phyloP scores from a whole-genome alignment of 495 filamentous ascomycete species.

The Gamarada debralockiae region DNA sequence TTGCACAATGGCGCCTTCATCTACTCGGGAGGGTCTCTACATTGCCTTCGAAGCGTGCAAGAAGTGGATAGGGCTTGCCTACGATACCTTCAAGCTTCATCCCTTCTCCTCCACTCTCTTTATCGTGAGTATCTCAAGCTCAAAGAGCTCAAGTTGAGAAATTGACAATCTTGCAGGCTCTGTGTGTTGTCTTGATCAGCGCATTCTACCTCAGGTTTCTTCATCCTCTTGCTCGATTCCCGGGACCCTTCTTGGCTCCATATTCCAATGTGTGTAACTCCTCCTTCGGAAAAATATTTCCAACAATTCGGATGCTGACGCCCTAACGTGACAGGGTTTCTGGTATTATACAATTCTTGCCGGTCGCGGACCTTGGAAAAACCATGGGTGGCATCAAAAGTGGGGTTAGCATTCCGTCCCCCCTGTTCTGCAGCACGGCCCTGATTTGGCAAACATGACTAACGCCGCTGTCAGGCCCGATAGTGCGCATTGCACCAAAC shows the following conservation, averaged over 20 bases:
- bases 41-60: too few species aligned
- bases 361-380: slow-evolving; percentile 7
- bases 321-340: neutral
- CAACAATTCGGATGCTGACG: neutral
- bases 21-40: too few species aligned
- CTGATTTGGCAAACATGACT: slow-evolving; percentile 41
- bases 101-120: too few species aligned
- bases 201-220: slow-evolving; percentile 1
- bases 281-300: neutral
- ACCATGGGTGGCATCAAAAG: slow-evolving; percentile 9
- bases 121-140: too few species aligned
- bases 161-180: too few species aligned
- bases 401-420: slow-evolving; percentile 5
- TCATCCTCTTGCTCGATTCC: slow-evolving; percentile 12
- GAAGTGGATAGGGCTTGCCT: too few species aligned
- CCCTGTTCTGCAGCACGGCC: slow-evolving; percentile 44
- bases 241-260: slow-evolving; percentile 5
- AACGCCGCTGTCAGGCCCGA: slow-evolving; percentile 40
- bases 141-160: too few species aligned
- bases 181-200: too few species aligned
- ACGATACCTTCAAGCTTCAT: too few species aligned
- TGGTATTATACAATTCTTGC: slow-evolving; percentile 9
- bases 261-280: slow-evolving; percentile 8
- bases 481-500: slow-evolving; percentile 28
- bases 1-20: too few species aligned